These are phyloP conservation scores for Lipomyces mesembrius DNA, from an alignment of 805 yeast species.

Conservation along the genomic window DNA sequence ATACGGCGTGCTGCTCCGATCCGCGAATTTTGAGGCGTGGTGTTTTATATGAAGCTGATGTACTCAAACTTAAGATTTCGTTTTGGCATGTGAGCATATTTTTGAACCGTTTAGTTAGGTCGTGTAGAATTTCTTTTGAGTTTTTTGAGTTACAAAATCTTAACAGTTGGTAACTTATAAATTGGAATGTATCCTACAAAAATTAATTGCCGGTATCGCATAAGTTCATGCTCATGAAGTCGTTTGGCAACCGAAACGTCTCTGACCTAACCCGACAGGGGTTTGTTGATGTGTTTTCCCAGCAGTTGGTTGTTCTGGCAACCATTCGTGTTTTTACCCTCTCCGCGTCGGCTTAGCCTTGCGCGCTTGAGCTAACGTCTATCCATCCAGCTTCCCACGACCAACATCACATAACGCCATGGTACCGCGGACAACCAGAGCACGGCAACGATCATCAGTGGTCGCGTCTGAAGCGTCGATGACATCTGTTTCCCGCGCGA, in stretches of 20 bases:
- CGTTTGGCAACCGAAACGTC: no score
- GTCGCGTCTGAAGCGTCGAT: not conserved
- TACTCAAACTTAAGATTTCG: no score
- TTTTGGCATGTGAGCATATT: not conserved
- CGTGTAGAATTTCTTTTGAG: not conserved
- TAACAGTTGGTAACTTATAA: not conserved
- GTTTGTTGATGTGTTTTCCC: not conserved
- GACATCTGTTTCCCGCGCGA: not conserved
- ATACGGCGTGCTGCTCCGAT: slow-evolving; percentile 21
- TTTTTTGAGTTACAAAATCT: not conserved
- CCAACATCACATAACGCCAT: slow-evolving; percentile 1
- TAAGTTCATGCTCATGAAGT: no score
- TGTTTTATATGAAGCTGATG: slow-evolving; percentile 12
- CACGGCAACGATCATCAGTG: not conserved
- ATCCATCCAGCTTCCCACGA: not conserved
- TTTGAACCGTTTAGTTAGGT: no score
- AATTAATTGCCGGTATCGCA: no score
- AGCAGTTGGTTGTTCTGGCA: not conserved
- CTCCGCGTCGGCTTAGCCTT: not conserved
- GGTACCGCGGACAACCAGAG: not conserved
- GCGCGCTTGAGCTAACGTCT: no score
- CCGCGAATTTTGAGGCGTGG: slow-evolving; percentile 36
- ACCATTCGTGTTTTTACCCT: not conserved
- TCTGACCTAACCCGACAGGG: not conserved
- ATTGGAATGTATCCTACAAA: no score